A percentile compares a stretch with the other conserved stretches of the same genome.
phyloP scores from a whole-genome alignment of 2,329 filamentous ascomycete species.

The Stemphylium lycopersici region DNA sequence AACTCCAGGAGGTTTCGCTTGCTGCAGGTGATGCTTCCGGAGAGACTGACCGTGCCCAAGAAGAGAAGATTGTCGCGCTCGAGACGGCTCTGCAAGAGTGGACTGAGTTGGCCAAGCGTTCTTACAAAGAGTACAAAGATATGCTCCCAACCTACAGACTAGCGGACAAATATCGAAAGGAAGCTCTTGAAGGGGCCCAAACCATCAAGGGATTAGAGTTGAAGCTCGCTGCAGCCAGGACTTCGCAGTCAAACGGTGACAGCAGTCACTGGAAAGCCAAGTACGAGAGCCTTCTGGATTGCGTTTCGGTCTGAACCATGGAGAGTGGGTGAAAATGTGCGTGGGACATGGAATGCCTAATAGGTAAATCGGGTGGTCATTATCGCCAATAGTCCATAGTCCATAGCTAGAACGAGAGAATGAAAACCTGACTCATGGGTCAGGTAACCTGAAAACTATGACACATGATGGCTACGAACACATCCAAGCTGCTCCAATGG shows the following conservation, averaged over 20 bases:
- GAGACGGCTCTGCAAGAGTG: constrained; percentile 24
- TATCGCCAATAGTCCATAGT: no score
- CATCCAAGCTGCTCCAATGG: no score
- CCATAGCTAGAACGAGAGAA: no score
- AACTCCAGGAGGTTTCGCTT: background rate
- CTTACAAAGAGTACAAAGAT: constrained; percentile 35
- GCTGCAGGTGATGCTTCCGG: background rate
- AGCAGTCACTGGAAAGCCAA: constrained; percentile 33
- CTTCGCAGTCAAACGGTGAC: constrained; percentile 22
- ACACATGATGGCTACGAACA: no score
- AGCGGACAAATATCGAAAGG: constrained; percentile 25
- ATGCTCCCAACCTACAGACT: constrained; percentile 28
- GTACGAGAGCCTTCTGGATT: constrained; percentile 31
- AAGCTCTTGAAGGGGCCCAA: constrained; percentile 18
- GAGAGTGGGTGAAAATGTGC: no score
- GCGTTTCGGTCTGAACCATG: background rate
- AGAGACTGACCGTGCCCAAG: constrained; percentile 2
- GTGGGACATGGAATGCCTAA: no score
- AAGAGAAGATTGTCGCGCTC: constrained; percentile 17
- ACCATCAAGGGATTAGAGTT: constrained; percentile 25
- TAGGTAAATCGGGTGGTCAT: no score
- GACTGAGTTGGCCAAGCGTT: constrained; percentile 32
- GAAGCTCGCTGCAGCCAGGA: constrained; percentile 22
- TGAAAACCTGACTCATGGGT: no score
- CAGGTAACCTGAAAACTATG: no score